These are phyloP conservation scores for Zoysia japonica DNA, from an alignment of 176 grass and related monocot genomes.

Conservation along the genomic window DNA sequence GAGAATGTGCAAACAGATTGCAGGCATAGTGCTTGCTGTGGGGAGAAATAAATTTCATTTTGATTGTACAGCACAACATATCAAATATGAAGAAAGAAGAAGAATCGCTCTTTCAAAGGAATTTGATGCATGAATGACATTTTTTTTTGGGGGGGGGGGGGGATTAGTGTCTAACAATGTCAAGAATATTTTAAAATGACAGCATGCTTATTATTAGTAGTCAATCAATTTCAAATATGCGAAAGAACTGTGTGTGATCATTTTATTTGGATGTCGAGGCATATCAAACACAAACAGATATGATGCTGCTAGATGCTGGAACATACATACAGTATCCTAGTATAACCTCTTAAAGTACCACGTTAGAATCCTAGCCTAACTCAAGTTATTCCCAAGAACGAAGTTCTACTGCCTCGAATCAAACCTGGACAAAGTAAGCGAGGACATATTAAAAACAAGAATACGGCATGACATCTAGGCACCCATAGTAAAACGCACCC, in stretches of 20 bases:
- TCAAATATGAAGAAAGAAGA: background rate
- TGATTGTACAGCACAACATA: background rate
- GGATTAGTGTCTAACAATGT: background rate
- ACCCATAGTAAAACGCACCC: background rate
- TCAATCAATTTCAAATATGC: background rate
- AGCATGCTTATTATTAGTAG: background rate
- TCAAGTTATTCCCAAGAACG: conserved; percentile 5
- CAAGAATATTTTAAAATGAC: background rate
- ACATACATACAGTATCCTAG: background rate
- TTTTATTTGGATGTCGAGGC: background rate
- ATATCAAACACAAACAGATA: conserved; percentile 8
- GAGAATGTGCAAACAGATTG: background rate
- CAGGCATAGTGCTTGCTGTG: background rate
- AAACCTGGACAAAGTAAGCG: conserved; percentile 4
- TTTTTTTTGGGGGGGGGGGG: too few species aligned
- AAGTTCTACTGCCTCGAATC: background rate
- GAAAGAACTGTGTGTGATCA: background rate
- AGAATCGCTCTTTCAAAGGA: background rate
- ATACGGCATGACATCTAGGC: background rate
- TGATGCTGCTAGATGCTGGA: conserved; percentile 16
- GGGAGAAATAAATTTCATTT: background rate
- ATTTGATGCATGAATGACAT: background rate
- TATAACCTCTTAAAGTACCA: background rate
- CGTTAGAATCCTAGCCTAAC: background rate
- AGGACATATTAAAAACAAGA: conserved; percentile 3